phyloP scores from a whole-genome alignment of 2,329 filamentous ascomycete species.

The Talaromyces sp. region DNA sequence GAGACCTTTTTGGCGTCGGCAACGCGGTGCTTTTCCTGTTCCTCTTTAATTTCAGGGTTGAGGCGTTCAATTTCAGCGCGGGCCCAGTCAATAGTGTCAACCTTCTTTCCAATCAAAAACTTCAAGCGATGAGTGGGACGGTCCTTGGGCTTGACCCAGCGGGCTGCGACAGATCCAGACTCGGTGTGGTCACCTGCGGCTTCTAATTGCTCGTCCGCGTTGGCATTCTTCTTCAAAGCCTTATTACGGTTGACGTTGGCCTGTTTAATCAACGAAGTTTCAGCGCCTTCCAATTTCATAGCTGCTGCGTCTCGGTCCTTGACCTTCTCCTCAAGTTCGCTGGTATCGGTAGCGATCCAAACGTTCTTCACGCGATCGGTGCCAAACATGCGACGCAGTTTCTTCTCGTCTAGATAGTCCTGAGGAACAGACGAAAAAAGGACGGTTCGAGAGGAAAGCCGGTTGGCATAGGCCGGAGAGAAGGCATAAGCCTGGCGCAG shows the following conservation, averaged over 20 bases:
- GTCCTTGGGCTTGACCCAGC: conserved; percentile 70
- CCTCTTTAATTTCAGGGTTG: conserved; percentile 65
- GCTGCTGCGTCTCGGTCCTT: conserved; percentile 76
- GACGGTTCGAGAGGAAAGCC: conserved; percentile 85
- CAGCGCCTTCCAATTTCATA: conserved; percentile 78
- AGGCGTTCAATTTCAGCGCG: conserved; percentile 73
- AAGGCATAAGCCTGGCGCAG: conserved; percentile 88
- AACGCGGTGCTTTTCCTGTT: conserved; percentile 64
- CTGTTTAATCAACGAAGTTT: conserved; percentile 77
- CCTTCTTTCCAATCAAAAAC: conserved; percentile 74
- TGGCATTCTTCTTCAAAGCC: conserved; percentile 58
- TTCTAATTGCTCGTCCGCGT: conserved; percentile 42
- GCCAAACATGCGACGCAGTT: conserved; percentile 76
- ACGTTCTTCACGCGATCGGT: conserved; percentile 71
- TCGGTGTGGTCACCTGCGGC: conserved; percentile 53
- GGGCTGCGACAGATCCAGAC: conserved; percentile 67
- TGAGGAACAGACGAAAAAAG: conserved; percentile 82
- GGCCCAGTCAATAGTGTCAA: conserved; percentile 91
- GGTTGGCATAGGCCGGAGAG: conserved; percentile 76
- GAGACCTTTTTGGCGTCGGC: conserved; percentile 65
- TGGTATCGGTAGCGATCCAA: conserved; percentile 77
- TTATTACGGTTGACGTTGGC: conserved; percentile 72
- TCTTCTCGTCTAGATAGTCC: conserved; percentile 72
- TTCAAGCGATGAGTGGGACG: conserved; percentile 74
- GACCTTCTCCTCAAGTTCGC: conserved; percentile 75